Percentiles rank a stretch among this genome's conserved stretches.
Evolutionary conservation across 495 filamentous ascomycete genomes (phyloP).

Genomic region (Trichoderma orchidacearum): DNA sequence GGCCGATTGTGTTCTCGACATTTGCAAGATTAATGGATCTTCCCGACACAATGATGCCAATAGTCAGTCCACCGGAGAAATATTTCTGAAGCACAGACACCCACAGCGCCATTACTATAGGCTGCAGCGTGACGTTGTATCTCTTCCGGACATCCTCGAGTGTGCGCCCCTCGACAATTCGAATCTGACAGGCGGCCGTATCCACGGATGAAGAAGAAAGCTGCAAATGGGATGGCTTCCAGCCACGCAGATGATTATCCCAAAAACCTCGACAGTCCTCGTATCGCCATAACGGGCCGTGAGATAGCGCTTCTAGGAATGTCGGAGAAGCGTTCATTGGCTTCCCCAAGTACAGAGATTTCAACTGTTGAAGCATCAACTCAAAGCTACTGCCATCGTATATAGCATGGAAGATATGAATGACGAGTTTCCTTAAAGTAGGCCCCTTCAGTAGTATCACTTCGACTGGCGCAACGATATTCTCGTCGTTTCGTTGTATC

Average conservation of each 20-base stretch:
- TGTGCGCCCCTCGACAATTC: slow-evolving; percentile 13
- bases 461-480: slow-evolving; percentile 15
- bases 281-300: slow-evolving; percentile 43
- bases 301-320: slow-evolving; percentile 37
- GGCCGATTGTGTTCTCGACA: slow-evolving; percentile 61
- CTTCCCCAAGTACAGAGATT: slow-evolving; percentile 16
- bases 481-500: slow-evolving; percentile 18
- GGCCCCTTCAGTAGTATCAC: slow-evolving; percentile 24
- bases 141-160: slow-evolving; percentile 32
- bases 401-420: slow-evolving; percentile 72
- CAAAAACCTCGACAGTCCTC: slow-evolving; percentile 52
- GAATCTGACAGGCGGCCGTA: slow-evolving; percentile 7
- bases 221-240: background rate
- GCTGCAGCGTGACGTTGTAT: slow-evolving; percentile 61
- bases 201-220: background rate
- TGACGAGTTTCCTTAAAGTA: slow-evolving; percentile 23
- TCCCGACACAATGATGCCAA: slow-evolving; percentile 61
- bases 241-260: slow-evolving; percentile 28
- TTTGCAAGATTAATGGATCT: slow-evolving; percentile 49
- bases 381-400: slow-evolving; percentile 77
- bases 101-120: slow-evolving; percentile 62
- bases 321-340: slow-evolving; percentile 20
- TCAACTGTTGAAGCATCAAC: slow-evolving; percentile 45
- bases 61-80: slow-evolving; percentile 18
- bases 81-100: slow-evolving; percentile 34